Evolutionary conservation across 2,329 filamentous ascomycete genomes (phyloP).

Genomic region (Aureobasidium sp.): DNA sequence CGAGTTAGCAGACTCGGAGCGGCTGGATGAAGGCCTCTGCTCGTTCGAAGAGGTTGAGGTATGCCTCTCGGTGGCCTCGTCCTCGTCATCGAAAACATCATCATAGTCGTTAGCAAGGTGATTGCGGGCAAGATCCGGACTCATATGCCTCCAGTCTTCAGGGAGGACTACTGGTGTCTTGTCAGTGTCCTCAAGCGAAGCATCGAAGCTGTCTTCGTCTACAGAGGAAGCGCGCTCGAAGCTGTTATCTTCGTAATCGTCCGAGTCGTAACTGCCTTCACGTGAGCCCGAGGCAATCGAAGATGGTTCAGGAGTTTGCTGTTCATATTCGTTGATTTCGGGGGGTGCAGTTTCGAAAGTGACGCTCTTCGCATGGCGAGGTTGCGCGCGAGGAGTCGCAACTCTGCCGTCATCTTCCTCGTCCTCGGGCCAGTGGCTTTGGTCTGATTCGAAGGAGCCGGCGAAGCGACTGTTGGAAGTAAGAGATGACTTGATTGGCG

Average conservation of each 20-base stretch:
- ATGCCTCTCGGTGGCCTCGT: slow-evolving; percentile 41
- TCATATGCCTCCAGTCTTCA: slow-evolving; percentile 86
- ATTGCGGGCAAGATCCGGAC: slow-evolving; percentile 53
- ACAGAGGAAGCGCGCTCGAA: slow-evolving; percentile 53
- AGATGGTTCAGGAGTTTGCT: slow-evolving; percentile 94
- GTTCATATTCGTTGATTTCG: slow-evolving; percentile 95
- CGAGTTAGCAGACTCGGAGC: slow-evolving; percentile 67
- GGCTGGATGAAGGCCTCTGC: slow-evolving; percentile 50
- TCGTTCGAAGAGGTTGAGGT: slow-evolving; percentile 43
- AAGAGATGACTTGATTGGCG: slow-evolving; percentile 85
- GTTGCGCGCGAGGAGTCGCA: slow-evolving; percentile 59
- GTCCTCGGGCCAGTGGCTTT: slow-evolving; percentile 56
- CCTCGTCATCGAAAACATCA: slow-evolving; percentile 53
- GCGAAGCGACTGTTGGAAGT: slow-evolving; percentile 56
- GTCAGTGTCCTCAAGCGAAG: slow-evolving; percentile 87
- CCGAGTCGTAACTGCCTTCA: slow-evolving; percentile 85
- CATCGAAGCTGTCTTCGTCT: slow-evolving; percentile 77
- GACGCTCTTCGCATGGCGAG: slow-evolving; percentile 90
- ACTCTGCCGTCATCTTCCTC: slow-evolving; percentile 52
- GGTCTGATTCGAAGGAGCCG: slow-evolving; percentile 64
- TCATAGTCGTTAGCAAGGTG: slow-evolving; percentile 50
- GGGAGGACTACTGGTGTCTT: slow-evolving; percentile 98
- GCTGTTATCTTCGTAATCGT: slow-evolving; percentile 63
- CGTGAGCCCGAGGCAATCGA: slow-evolving; percentile 83
- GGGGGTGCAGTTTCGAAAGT: slow-evolving; percentile 93